Evolutionary conservation across 495 filamentous ascomycete genomes (phyloP).

Genomic region (Talaromyces wortmannii): DNA sequence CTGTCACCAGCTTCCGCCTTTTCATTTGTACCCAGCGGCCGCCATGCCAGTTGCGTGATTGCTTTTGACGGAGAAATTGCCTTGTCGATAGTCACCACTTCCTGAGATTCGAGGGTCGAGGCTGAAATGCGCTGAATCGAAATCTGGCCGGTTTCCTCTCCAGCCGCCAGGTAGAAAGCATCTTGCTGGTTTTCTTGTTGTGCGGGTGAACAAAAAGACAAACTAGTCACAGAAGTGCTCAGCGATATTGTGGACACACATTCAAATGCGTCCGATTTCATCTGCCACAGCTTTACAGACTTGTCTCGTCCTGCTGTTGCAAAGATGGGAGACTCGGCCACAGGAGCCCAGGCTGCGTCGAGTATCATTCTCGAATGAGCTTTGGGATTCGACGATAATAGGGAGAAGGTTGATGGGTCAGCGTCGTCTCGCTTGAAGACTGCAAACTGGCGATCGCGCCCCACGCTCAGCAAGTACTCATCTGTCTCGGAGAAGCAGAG

Average conservation of each 20-base stretch:
- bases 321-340: constrained; percentile 43
- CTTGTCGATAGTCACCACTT: constrained; percentile 30
- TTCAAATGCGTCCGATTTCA: constrained; percentile 25
- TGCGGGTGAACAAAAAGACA: constrained; percentile 54
- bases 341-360: constrained; percentile 73
- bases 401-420: constrained; percentile 40
- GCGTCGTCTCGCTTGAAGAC: constrained; percentile 52
- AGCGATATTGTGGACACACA: constrained; percentile 49
- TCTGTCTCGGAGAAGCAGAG: constrained; percentile 75
- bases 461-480: constrained; percentile 72
- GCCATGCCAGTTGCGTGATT: constrained; percentile 72
- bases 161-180: constrained; percentile 55
- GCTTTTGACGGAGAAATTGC: constrained; percentile 57
- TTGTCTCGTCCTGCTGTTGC: constrained; percentile 88
- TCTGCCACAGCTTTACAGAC: constrained; percentile 69
- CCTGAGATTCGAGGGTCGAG: constrained; percentile 37
- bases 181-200: constrained; percentile 11
- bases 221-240: constrained; percentile 62
- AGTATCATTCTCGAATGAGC: constrained; percentile 89
- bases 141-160: constrained; percentile 44
- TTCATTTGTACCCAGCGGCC: constrained; percentile 33
- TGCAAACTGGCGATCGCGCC: constrained; percentile 85
- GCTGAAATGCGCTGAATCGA: constrained; percentile 31
- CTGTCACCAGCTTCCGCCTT: constrained; percentile 6
- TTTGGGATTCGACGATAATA: constrained; percentile 62